Percentiles rank a stretch among this genome's conserved stretches.
Conservation (phyloP, 1,284 basidiomycete genomes). For the Austropuccinia psidii region DNA sequence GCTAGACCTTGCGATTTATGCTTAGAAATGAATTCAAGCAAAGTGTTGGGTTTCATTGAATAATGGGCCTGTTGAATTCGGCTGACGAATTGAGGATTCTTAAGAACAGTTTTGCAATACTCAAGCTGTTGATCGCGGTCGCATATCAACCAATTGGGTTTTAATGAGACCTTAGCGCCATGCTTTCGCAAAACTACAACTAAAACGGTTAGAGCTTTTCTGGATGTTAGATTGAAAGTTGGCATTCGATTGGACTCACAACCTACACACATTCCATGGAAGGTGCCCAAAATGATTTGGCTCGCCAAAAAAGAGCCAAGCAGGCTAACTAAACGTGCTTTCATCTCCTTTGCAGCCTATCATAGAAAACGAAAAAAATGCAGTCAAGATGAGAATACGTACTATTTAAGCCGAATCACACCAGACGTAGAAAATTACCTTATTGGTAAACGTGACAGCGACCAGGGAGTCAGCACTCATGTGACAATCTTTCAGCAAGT, state of each 20-base stretch:
- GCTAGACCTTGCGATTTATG: conserved; percentile 66
- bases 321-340: conserved; percentile 61
- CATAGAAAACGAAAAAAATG: conserved; percentile 56
- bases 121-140: conserved; percentile 32
- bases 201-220: conserved; percentile 66
- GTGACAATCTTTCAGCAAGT: conserved; percentile 55
- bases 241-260: conserved; percentile 63
- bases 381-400: conserved; percentile 44
- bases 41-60: conserved; percentile 57
- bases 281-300: conserved; percentile 63
- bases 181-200: neutral
- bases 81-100: conserved; percentile 56
- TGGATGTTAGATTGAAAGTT: conserved; percentile 64
- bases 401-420: neutral
- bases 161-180: neutral
- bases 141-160: neutral
- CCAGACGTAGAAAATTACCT: conserved; percentile 47
- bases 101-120: conserved; percentile 58
- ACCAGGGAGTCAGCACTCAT: conserved; percentile 41
- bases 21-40: conserved; percentile 64
- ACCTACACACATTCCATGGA: conserved; percentile 68
- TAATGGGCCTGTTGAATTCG: conserved; percentile 51
- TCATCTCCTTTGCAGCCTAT: conserved; percentile 86
- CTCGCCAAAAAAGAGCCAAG: conserved; percentile 60
- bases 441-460: conserved; percentile 49